phyloP scores from a whole-genome alignment of 768 basidiomycete genomes.

The Dioszegia hungarica region DNA sequence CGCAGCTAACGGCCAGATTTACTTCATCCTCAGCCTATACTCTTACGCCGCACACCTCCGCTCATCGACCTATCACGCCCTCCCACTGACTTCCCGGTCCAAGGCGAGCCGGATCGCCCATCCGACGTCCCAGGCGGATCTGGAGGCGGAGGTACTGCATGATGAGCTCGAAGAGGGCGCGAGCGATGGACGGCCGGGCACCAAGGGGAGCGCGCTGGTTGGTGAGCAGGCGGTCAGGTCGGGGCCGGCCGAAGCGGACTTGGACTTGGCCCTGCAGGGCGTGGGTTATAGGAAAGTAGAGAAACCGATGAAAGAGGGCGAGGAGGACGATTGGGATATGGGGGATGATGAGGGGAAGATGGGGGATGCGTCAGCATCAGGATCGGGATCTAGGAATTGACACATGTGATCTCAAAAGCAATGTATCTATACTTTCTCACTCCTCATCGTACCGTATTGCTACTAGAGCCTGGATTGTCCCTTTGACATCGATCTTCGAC shows the following conservation, averaged over 20 bases:
- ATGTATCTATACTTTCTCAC: too few species aligned
- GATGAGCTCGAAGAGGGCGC: neutral
- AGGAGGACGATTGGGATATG: slow-evolving; percentile 6
- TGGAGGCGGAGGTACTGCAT: slow-evolving; percentile 18
- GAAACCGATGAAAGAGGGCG: too few species aligned
- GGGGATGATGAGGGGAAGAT: neutral
- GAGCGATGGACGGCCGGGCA: neutral
- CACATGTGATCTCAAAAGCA: neutral
- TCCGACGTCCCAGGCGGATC: slow-evolving; percentile 29
- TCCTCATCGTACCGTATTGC: too few species aligned
- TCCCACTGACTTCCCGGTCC: slow-evolving; percentile 54
- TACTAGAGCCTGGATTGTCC: too few species aligned
- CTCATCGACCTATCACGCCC: slow-evolving; percentile 78
- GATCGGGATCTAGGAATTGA: neutral
- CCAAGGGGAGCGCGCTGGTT: slow-evolving; percentile 1
- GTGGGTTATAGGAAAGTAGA: too few species aligned
- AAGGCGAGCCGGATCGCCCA: slow-evolving; percentile 31
- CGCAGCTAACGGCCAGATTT: slow-evolving; percentile 58
- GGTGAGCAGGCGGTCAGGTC: slow-evolving; percentile 1
- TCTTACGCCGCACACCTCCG: slow-evolving; percentile 91
- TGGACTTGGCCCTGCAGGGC: too few species aligned
- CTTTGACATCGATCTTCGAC: too few species aligned
- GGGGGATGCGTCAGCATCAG: neutral
- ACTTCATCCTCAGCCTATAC: slow-evolving; percentile 83
- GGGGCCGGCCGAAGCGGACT: too few species aligned